phyloP scores from a whole-genome alignment of 805 yeast genomes.

The Candida nanaspora region DNA sequence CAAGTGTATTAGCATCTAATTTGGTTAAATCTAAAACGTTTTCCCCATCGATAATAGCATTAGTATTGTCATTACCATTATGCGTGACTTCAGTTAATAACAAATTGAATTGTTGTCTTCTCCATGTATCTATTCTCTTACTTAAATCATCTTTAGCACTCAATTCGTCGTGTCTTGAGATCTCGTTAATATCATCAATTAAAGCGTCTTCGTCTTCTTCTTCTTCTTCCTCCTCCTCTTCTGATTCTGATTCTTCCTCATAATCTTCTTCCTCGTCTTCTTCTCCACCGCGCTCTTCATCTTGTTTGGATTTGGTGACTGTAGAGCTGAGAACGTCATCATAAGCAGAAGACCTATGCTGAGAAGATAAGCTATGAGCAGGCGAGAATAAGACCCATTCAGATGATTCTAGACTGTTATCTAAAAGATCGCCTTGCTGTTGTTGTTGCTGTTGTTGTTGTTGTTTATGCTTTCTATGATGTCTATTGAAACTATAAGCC shows the following conservation, averaged over 20 bases:
- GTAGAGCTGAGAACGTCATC: too few relatives aligned
- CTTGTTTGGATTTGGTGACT: too few relatives aligned
- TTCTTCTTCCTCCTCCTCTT: constrained; percentile 9
- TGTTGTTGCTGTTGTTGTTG: too few relatives aligned
- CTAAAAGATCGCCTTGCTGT: background rate
- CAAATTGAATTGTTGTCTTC: constrained; percentile 20
- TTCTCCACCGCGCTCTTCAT: background rate
- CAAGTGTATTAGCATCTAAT: constrained; percentile 14
- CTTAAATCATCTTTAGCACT: constrained; percentile 16
- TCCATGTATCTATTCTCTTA: constrained; percentile 23
- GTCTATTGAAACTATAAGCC: background rate
- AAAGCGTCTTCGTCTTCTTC: constrained; percentile 21
- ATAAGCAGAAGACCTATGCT: too few relatives aligned
- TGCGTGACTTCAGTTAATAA: constrained; percentile 13
- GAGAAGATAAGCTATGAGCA: constrained; percentile 2
- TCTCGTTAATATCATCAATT: constrained; percentile 20
- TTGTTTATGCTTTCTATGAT: background rate
- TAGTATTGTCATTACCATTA: background rate
- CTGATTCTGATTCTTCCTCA: constrained; percentile 8
- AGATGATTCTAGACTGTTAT: constrained; percentile 10
- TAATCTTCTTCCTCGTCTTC: constrained; percentile 5
- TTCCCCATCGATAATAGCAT: too few relatives aligned
- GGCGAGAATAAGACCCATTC: constrained; percentile 28
- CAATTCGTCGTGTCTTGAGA: constrained; percentile 2
- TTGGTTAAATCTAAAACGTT: background rate